Evolutionary conservation across 495 filamentous ascomycete species (phyloP).

Genomic region (Hypoxylon crocopeplum): DNA sequence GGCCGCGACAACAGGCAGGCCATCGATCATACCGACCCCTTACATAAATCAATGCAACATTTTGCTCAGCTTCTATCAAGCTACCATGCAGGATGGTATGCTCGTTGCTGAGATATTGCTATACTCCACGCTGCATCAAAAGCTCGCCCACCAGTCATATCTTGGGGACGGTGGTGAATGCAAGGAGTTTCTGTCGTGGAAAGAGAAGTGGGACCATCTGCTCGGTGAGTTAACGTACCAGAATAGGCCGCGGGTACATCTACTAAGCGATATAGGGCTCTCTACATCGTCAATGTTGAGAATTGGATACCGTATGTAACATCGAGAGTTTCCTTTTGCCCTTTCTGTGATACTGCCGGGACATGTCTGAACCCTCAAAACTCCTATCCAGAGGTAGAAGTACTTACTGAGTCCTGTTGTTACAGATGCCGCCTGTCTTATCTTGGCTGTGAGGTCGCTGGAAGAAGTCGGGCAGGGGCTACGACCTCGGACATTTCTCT

Average conservation of each 20-base stretch:
- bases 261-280: slow-evolving; percentile 26
- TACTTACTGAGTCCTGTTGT: no score
- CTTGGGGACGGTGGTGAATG: slow-evolving; percentile 39
- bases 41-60: slow-evolving; percentile 42
- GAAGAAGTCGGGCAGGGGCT: slow-evolving; percentile 37
- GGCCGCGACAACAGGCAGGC: slow-evolving; percentile 40
- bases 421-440: slow-evolving; percentile 40
- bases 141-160: slow-evolving; percentile 36
- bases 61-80: slow-evolving; percentile 41
- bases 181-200: slow-evolving; percentile 40
- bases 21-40: slow-evolving; percentile 37
- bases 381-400: no score
- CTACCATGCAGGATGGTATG: slow-evolving; percentile 44
- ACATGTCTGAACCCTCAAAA: no score
- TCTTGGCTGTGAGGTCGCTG: slow-evolving; percentile 35
- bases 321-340: no score
- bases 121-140: slow-evolving; percentile 38
- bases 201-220: slow-evolving; percentile 41
- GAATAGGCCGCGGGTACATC: neutral
- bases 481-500: slow-evolving; percentile 30
- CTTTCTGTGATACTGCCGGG: no score
- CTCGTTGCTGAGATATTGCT: slow-evolving; percentile 41
- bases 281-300: slow-evolving; percentile 38
- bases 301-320: slow-evolving; percentile 41
- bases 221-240: slow-evolving; percentile 16